Base-by-base conservation (phyloP, 2,329 filamentous ascomycete species). In the Helotiales sp. region DNA sequence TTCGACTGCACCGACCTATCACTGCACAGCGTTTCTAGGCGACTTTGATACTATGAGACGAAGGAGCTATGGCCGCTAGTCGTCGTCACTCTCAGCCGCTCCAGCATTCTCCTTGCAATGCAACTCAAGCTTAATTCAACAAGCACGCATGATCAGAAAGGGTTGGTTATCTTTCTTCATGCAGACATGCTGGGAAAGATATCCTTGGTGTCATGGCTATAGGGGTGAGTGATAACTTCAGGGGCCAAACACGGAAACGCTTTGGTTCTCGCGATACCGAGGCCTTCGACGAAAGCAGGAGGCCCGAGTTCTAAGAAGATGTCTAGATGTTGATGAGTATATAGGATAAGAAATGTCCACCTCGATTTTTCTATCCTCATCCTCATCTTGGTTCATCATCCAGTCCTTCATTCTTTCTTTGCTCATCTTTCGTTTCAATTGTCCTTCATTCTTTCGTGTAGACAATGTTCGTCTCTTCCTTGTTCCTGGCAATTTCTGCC, bases 381-480 rank as follows among this genome's bases (percentile, higher is more conserved):
- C 30, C 15, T 51, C 31, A 9, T 19, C 19, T 33, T 7, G 29
- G 4, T 34, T 31, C 52, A 27, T 42, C 47, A 2, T 36, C 34
- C 22, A 38, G 4, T 47, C 36, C 3, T 29, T 34, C 49, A 25
- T 38, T 51, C 31, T n/a, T 30, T 51, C 6, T n/a, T 24, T 40
- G 15, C 27, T 12, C 24, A 40, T 38, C 5, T 48, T 52, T 19
- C 49, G 22, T 12, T 40, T 42, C 40, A 30, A 15, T 22, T 30
- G 40, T 10, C 42, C 19, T 48, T 51, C 31, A n/a, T 17, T 25
- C 15, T n/a, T 22, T 51, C 48, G 24, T n/a, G 48, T 25, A 33
- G 40, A 44, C 40, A 44, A 52, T 56, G 54, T n/a, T 46, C 25
- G 25, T 54, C 49, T 24, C 42, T 5, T 51, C 52, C 30, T 54